Evolutionary conservation across 768 basidiomycete species (phyloP), one percentile per base, ranked within the genome.

Genomic region (Hypholoma sublateritium): DNA sequence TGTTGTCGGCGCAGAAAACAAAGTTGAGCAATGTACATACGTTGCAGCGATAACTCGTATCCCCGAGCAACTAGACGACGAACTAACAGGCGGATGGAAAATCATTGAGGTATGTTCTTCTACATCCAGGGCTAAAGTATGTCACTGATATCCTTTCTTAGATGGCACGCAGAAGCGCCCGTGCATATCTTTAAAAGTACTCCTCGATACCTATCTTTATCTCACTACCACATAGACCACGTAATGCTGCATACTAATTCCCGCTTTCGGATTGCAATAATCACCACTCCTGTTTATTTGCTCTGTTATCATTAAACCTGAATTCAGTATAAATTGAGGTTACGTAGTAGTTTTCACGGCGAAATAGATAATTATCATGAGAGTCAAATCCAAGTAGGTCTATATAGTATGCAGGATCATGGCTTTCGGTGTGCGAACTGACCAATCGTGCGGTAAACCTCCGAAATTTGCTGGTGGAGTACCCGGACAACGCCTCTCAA

Each of bases 11-110:
- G 87, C 91, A 3, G 93, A 95, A 68, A 81, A 95, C 68, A 84
- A 85, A 63, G 95, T 98, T 28, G 94, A 97, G 72, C 92, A 95
- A 68, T 95, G 93, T 66, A 86, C 84, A 19, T 99, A 99, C 69
- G 91, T 90, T 16, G 93, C 94, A 22, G 95, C 93, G 1, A 72
- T 99, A 58, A 98, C 95, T 16, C 84, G 95, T 24, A 74, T 93
- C 28, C 88, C 92, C 67, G 88, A 89, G 64, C 93, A 98, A 68
- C 75, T 98, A 59, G 86, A 86, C 25, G 91, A 98, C 69, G 92
- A 95, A 70, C 79, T 97, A 44, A 99, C 97, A 0, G 95, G 93
- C 42, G 97, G 97, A 12, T 99, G 97, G 96, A 98, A 98, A 73
- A 85, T 98, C 51, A 82, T 98, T 24, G 96, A 98, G 87, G 94